A percentile compares a stretch with the other conserved stretches of the same genome.
These are phyloP conservation scores for Pueraria montana DNA, from an alignment of 306 rosid genomes.

Conservation along the genomic window DNA sequence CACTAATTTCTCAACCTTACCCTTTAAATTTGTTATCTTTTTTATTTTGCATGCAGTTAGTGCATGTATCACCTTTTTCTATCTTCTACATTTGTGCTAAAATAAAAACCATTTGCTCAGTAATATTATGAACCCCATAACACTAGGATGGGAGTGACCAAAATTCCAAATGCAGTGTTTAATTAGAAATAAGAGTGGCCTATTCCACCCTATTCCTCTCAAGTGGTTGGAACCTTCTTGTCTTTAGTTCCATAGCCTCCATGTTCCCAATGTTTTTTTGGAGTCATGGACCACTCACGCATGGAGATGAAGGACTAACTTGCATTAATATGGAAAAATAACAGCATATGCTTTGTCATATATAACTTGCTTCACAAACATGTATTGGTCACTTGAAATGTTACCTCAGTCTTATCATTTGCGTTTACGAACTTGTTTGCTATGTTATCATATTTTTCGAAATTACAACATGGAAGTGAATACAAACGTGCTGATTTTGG, in stretches of 20 bases:
- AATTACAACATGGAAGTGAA: constrained; percentile 30
- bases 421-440: background rate
- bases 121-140: constrained; percentile 38
- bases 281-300: constrained; percentile 32
- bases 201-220: background rate
- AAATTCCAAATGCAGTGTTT: background rate
- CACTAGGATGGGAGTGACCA: too few species aligned
- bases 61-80: constrained; percentile 26
- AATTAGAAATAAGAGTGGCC: constrained; percentile 30
- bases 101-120: background rate
- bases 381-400: constrained; percentile 22
- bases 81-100: constrained; percentile 37
- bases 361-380: constrained; percentile 34
- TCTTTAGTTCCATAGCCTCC: constrained; percentile 11
- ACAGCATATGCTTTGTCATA: constrained; percentile 25
- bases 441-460: background rate
- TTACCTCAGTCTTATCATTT: constrained; percentile 30
- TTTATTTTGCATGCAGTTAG: constrained; percentile 16
- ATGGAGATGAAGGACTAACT: constrained; percentile 31
- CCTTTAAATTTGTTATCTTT: too few species aligned
- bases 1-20: too few species aligned
- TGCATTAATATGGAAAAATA: constrained; percentile 34
- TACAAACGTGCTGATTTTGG: constrained; percentile 29
- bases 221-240: constrained; percentile 42
- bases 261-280: constrained; percentile 21